Percentiles rank a stretch among this genome's conserved stretches.
Evolutionary conservation across 106 monocot genomes (phyloP).

Genomic region (Allium fistulosum): DNA sequence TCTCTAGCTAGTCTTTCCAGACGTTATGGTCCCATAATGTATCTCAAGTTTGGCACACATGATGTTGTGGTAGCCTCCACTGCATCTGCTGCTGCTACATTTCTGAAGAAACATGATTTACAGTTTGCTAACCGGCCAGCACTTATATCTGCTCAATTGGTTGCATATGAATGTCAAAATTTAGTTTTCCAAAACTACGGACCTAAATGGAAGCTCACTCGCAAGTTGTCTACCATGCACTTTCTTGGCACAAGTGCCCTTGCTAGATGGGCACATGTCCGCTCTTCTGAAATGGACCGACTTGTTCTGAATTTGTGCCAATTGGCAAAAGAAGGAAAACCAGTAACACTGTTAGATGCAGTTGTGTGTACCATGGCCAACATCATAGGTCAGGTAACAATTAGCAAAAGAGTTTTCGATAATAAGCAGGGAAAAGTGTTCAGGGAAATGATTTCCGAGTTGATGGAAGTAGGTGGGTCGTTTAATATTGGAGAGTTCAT

Average conservation of each 20-base stretch:
- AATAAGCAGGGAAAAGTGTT: conserved; percentile 16
- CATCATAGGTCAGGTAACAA: conserved; percentile 23
- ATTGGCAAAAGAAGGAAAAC: no score
- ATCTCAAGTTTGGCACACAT: conserved; percentile 42
- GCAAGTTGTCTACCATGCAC: conserved; percentile 28
- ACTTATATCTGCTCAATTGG: conserved; percentile 10
- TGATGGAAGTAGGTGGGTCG: conserved; percentile 27
- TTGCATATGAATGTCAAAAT: conserved; percentile 32
- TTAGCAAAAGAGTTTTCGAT: conserved; percentile 36
- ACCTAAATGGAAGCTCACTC: conserved; percentile 29
- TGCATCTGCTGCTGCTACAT: conserved; percentile 21
- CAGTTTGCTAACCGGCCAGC: conserved; percentile 33
- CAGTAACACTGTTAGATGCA: conserved; percentile 4
- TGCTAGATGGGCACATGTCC: conserved; percentile 19
- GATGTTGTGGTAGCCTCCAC: conserved; percentile 33
- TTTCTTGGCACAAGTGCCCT: conserved; percentile 29
- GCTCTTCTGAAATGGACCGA: conserved; percentile 13
- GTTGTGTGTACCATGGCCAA: conserved; percentile 29
- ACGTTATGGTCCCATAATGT: conserved; percentile 34
- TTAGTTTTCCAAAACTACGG: conserved; percentile 33
- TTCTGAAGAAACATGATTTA: conserved; percentile 29
- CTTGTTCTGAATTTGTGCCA: conserved; percentile 15
- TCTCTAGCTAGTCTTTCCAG: conserved; percentile 13
- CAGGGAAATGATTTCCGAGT: conserved; percentile 28
- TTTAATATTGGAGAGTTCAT: conserved; percentile 47